A percentile compares a stretch with the other conserved stretches of the same genome.
Conservation (phyloP, 2,329 filamentous ascomycete species). For the Pseudogymnoascus sp. region DNA sequence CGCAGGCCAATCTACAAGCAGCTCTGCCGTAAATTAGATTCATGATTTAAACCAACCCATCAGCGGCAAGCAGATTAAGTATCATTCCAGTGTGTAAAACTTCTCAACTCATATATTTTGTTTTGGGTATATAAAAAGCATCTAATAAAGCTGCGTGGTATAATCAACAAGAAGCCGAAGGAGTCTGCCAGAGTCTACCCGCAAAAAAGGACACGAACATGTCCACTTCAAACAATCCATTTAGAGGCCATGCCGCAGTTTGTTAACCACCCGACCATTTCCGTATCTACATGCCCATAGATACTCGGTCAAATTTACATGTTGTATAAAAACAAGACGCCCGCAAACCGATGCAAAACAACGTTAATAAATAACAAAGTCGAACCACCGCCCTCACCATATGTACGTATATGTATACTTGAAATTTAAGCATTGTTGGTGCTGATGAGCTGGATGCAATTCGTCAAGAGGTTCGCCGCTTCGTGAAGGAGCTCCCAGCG, state of each 20-base stretch:
- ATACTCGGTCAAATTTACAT: not conserved
- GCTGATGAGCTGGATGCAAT: slow-evolving; percentile 58
- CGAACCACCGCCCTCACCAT: not conserved
- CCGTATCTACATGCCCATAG: not conserved
- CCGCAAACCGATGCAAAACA: slow-evolving; percentile 1
- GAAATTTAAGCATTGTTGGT: not conserved
- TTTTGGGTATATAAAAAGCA: slow-evolving; percentile 5
- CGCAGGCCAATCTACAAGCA: not conserved
- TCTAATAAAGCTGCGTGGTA: slow-evolving; percentile 3
- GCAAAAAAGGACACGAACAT: not conserved
- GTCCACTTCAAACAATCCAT: not conserved
- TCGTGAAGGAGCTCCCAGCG: slow-evolving; percentile 90
- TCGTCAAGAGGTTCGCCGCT: slow-evolving; percentile 68
- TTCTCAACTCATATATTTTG: not conserved
- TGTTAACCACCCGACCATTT: not conserved
- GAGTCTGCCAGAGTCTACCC: not conserved
- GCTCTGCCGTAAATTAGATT: not conserved
- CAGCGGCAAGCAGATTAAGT: not conserved
- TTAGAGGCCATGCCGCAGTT: not conserved
- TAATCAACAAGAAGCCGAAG: not conserved
- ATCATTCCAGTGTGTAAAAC: not conserved
- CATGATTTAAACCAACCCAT: not conserved
- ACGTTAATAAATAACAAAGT: not conserved
- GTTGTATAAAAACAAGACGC: not conserved
- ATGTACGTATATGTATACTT: slow-evolving; percentile 1